Conservation (phyloP, 2,329 filamentous ascomycete genomes). For the Xylariaceae sp. region DNA sequence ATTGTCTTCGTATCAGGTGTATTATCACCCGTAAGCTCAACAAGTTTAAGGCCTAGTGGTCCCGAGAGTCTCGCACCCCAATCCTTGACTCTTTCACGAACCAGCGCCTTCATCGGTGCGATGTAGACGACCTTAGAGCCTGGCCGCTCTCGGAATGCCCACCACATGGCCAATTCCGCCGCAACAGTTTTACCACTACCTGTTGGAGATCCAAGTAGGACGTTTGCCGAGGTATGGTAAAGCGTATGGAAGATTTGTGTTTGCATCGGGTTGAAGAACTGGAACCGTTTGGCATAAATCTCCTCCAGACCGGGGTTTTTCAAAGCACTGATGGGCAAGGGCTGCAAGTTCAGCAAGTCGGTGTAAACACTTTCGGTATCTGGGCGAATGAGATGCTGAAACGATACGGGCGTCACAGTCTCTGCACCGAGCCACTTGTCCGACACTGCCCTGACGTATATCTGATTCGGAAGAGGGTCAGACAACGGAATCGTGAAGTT, state of each 20-base stretch:
- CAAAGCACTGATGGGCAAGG: constrained; percentile 77
- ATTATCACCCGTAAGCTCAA: constrained; percentile 96
- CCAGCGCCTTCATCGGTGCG: constrained; percentile 97
- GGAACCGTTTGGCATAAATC: constrained; percentile 81
- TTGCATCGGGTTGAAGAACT: constrained; percentile 99
- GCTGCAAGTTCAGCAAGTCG: constrained; percentile 85
- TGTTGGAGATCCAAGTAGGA: constrained; percentile 90
- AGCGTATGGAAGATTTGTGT: constrained; percentile 97
- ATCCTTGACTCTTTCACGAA: constrained; percentile 92
- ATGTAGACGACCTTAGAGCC: constrained; percentile 98
- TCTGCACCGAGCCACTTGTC: constrained; percentile 96
- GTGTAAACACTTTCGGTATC: constrained; percentile 98
- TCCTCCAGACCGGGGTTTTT: constrained; percentile 85
- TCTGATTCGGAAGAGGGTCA: constrained; percentile 89
- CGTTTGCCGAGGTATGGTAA: constrained; percentile 87
- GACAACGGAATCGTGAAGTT: constrained; percentile 96
- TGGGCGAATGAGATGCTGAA: constrained; percentile 93
- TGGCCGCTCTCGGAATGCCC: constrained; percentile 90
- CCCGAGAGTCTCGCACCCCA: constrained; percentile 79
- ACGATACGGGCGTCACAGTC: constrained; percentile 90
- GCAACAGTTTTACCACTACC: constrained; percentile 97
- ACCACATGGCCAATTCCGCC: constrained; percentile 97
- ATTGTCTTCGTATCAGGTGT: constrained; percentile 96
- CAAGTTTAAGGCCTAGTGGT: constrained; percentile 81
- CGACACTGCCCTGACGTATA: constrained; percentile 90